phyloP scores from a whole-genome alignment of 495 filamentous ascomycete species.

The Letharia lupina region DNA sequence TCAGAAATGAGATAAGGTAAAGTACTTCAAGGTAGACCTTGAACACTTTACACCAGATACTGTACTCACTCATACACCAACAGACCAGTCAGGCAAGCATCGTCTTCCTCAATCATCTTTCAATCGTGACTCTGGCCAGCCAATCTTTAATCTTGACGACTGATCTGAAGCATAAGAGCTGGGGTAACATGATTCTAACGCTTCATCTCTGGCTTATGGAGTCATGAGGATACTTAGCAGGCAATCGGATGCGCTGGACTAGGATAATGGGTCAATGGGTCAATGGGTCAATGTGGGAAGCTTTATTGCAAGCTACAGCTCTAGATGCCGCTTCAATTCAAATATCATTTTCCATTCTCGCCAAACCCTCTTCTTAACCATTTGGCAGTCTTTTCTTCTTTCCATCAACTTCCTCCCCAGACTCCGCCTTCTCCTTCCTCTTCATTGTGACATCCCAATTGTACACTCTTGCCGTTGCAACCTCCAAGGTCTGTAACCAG shows the following conservation, averaged over 20 bases:
- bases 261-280: background rate
- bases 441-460: constrained; percentile 97
- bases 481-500: constrained; percentile 72
- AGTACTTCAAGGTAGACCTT: too few relatives aligned
- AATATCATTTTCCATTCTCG: background rate
- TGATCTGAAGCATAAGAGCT: too few relatives aligned
- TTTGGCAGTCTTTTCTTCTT: constrained; percentile 18
- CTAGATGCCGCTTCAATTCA: background rate
- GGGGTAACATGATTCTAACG: too few relatives aligned
- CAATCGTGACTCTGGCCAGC: too few relatives aligned
- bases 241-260: background rate
- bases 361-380: background rate
- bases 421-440: constrained; percentile 76
- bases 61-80: too few relatives aligned
- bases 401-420: constrained; percentile 36
- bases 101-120: too few relatives aligned
- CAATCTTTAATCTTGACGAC: too few relatives aligned
- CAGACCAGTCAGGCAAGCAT: too few relatives aligned
- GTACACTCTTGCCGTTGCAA: constrained; percentile 92
- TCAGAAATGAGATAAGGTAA: too few relatives aligned
- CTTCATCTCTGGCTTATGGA: too few relatives aligned
- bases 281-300: background rate
- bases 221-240: background rate
- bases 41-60: too few relatives aligned
- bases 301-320: background rate